Evolutionary conservation across 805 yeast species (phyloP).

Genomic region (Lipomyces yamanashiensis): DNA sequence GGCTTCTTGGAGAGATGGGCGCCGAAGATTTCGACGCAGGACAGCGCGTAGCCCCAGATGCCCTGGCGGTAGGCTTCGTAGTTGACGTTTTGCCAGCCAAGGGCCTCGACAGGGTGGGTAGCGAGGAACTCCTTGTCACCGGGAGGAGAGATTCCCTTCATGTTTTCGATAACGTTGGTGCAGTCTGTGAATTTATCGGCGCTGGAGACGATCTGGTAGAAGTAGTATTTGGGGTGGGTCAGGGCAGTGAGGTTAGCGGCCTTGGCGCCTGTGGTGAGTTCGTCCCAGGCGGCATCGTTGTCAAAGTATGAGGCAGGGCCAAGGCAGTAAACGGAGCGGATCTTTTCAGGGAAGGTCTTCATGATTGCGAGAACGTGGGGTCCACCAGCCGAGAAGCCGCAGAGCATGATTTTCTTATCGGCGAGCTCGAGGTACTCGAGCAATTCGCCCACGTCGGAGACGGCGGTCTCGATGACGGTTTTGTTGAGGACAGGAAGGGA

Average conservation of each 20-base stretch:
- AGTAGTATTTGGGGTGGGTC: conserved; percentile 21
- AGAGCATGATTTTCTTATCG: conserved; percentile 25
- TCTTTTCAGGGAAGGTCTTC: conserved; percentile 28
- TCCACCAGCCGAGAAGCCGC: conserved; percentile 38
- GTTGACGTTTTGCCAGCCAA: conserved; percentile 35
- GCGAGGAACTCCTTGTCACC: conserved; percentile 30
- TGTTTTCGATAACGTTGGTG: conserved; percentile 28
- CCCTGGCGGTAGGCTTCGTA: conserved; percentile 37
- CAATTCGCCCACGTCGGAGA: conserved; percentile 33
- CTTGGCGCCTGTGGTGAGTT: conserved; percentile 26
- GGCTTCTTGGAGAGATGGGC: conserved; percentile 25
- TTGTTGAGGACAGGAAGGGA: conserved; percentile 29
- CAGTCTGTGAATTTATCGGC: conserved; percentile 27
- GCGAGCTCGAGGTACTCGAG: conserved; percentile 31
- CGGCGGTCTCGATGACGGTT: conserved; percentile 35
- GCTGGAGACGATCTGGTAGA: conserved; percentile 18
- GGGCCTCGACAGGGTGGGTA: conserved; percentile 34
- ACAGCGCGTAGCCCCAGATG: conserved; percentile 27
- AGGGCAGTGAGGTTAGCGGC: conserved; percentile 25
- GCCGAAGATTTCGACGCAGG: conserved; percentile 36
- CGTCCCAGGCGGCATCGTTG: conserved; percentile 25
- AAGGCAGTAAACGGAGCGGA: conserved; percentile 28
- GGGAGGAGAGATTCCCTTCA: conserved; percentile 25
- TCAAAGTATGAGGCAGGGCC: conserved; percentile 36
- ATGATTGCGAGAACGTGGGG: conserved; percentile 35